Evolutionary conservation across 768 basidiomycete genomes (phyloP).

Genomic region (Boletus barrowsii): DNA sequence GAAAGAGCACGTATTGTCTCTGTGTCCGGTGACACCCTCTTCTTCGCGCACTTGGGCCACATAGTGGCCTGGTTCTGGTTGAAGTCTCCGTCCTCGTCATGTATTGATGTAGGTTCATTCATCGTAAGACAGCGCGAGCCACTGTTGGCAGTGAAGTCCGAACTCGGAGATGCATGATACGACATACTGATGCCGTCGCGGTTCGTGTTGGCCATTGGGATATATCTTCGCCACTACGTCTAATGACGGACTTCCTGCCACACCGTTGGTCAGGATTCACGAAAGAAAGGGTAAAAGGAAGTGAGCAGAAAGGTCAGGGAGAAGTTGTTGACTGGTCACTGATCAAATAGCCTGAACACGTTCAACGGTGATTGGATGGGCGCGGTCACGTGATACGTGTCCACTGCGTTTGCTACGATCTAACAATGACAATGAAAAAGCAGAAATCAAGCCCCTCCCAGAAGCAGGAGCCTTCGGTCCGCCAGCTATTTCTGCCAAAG

Average conservation of each 20-base stretch:
- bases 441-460: too few species aligned
- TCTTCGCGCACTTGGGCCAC: constrained; percentile 20
- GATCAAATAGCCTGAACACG: neutral
- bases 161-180: neutral
- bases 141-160: neutral
- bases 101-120: neutral
- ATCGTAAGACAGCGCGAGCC: neutral
- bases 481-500: too few species aligned
- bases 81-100: neutral
- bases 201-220: constrained; percentile 17
- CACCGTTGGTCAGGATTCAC: neutral
- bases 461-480: too few species aligned
- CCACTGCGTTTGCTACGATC: too few species aligned
- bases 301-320: neutral
- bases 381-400: neutral
- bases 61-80: neutral
- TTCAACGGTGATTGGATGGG: neutral
- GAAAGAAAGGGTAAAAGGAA: neutral
- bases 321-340: too few species aligned
- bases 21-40: constrained; percentile 30
- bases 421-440: too few species aligned
- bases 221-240: neutral
- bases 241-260: neutral
- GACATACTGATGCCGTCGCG: constrained; percentile 8
- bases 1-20: constrained; percentile 8